Conservation (phyloP, 176 grass and related monocot genomes). For the Avena atlantica region DNA sequence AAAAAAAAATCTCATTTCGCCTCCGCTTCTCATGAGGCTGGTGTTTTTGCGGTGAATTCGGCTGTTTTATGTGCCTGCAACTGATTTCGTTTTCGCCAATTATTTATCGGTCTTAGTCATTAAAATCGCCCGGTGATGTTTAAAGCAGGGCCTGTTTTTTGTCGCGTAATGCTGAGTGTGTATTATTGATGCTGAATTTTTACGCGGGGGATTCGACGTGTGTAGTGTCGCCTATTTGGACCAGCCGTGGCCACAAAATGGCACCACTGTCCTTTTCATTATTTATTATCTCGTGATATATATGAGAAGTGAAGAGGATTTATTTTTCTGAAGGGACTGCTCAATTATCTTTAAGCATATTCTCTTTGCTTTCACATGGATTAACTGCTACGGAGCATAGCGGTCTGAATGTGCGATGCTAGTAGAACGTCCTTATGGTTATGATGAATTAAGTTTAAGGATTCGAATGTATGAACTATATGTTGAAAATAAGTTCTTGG, state of each 20-base stretch:
- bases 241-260: neutral
- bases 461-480: neutral
- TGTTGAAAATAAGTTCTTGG: neutral
- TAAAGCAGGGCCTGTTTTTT: neutral
- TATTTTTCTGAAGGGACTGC: slow-evolving; percentile 20
- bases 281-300: neutral
- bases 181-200: slow-evolving; percentile 24
- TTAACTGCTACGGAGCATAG: neutral
- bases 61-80: neutral
- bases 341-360: slow-evolving; percentile 18
- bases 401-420: neutral
- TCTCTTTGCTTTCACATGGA: neutral
- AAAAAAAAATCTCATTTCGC: slow-evolving; percentile 2
- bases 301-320: neutral
- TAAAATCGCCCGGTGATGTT: slow-evolving; percentile 4
- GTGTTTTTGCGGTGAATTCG: neutral
- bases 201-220: neutral
- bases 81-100: neutral
- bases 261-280: slow-evolving; percentile 2
- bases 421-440: neutral
- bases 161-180: neutral
- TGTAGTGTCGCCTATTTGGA: slow-evolving; percentile 10
- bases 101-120: slow-evolving; percentile 18
- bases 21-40: neutral
- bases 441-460: neutral